A percentile compares a stretch with the other conserved stretches of the same genome.
These are phyloP conservation scores for Termitomyces sp. DNA, from an alignment of 768 basidiomycete species.

Conservation along the genomic window DNA sequence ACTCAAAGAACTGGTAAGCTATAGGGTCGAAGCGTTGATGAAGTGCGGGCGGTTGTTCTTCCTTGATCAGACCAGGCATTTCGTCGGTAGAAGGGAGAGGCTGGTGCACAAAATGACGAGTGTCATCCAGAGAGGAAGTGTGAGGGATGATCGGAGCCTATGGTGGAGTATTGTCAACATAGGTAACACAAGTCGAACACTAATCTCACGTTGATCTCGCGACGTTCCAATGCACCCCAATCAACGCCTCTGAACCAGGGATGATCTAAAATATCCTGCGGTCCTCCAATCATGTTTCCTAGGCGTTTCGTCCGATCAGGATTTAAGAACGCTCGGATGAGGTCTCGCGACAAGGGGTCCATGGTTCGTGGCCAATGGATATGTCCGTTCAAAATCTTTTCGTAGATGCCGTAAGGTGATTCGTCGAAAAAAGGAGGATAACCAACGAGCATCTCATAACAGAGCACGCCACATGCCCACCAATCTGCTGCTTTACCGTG, in stretches of 20 bases:
- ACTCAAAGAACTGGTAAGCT: constrained; percentile 72
- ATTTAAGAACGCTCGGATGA: constrained; percentile 85
- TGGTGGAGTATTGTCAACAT: constrained; percentile 8
- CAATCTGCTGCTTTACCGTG: constrained; percentile 98
- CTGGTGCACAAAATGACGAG: constrained; percentile 78
- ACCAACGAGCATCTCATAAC: constrained; percentile 98
- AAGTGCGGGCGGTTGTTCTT: constrained; percentile 53
- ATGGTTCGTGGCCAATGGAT: constrained; percentile 90
- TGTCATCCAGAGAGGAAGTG: constrained; percentile 75
- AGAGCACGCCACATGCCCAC: constrained; percentile 98
- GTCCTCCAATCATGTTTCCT: constrained; percentile 90
- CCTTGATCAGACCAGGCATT: constrained; percentile 70
- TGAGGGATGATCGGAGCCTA: constrained; percentile 87
- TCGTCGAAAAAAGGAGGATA: constrained; percentile 99
- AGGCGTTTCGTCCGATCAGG: constrained; percentile 89
- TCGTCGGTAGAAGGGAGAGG: constrained; percentile 74
- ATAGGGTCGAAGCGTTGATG: constrained; percentile 63
- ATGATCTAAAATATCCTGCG: constrained; percentile 87
- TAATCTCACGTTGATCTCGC: constrained; percentile 72
- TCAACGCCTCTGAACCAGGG: constrained; percentile 96
- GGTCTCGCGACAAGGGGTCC: constrained; percentile 83
- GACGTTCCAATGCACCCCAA: constrained; percentile 82
- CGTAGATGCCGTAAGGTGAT: constrained; percentile 96
- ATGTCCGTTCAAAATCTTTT: constrained; percentile 87
- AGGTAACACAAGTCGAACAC: constrained; percentile 1